Conservation (phyloP, 345 rosid species). For the Populus pruinosa region DNA sequence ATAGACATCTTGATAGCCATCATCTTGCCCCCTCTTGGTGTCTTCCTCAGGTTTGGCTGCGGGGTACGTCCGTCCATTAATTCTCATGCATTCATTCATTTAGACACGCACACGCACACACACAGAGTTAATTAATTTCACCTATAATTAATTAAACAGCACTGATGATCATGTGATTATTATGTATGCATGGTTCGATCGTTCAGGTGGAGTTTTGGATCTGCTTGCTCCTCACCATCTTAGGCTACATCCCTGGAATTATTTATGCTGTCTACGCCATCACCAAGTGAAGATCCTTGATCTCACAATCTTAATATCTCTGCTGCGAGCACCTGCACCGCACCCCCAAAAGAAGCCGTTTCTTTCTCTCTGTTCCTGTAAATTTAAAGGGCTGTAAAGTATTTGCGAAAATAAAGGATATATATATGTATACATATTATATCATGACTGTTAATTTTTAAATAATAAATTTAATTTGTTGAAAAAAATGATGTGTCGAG, state of each 20-base stretch:
- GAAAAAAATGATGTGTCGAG: too few species aligned
- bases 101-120: neutral
- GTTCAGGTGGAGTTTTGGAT: slow-evolving; percentile 79
- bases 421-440: too few species aligned
- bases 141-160: too few species aligned
- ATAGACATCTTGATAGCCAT: slow-evolving; percentile 69
- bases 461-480: too few species aligned
- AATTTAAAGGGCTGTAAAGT: too few species aligned
- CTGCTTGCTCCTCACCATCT: slow-evolving; percentile 62
- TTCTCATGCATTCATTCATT: too few species aligned
- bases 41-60: slow-evolving; percentile 78
- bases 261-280: slow-evolving; percentile 66
- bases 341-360: too few species aligned
- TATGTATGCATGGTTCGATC: neutral
- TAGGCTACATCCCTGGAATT: slow-evolving; percentile 82
- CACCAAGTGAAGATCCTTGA: slow-evolving; percentile 38
- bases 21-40: slow-evolving; percentile 91
- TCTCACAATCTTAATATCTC: neutral
- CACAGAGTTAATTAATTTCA: neutral
- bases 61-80: slow-evolving; percentile 19
- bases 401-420: too few species aligned
- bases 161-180: neutral
- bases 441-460: too few species aligned
- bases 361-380: neutral
- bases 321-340: neutral